Evolutionary conservation across 345 rosid species (phyloP).

Genomic region (Salix koriyanagi): DNA sequence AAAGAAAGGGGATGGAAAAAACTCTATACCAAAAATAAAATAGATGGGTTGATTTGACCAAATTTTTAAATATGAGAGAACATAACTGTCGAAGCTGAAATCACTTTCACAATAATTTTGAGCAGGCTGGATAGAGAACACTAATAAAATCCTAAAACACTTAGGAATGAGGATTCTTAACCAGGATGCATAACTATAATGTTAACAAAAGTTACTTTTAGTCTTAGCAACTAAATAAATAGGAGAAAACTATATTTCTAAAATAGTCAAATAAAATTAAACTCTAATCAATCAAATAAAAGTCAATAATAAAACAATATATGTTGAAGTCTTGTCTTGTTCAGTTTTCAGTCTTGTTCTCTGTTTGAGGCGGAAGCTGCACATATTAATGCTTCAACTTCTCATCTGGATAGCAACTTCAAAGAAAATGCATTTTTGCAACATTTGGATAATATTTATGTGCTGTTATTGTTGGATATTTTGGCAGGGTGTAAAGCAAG

Average conservation of each 20-base stretch:
- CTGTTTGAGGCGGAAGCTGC: neutral
- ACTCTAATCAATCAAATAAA: neutral
- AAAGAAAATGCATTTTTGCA: neutral
- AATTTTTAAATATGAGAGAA: neutral
- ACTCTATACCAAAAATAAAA: neutral
- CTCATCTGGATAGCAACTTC: neutral
- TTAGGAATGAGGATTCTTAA: neutral
- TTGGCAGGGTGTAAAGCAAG: slow-evolving; percentile 79
- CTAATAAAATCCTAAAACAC: neutral
- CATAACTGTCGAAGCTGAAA: neutral
- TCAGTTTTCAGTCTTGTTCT: neutral
- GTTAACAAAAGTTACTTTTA: neutral
- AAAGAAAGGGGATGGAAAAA: neutral
- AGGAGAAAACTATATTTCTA: neutral
- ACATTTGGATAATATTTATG: neutral
- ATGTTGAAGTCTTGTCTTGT: neutral
- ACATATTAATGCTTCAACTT: neutral
- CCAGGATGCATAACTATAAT: neutral
- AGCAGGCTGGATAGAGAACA: neutral
- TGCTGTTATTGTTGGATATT: neutral
- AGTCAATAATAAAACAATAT: neutral
- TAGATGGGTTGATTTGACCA: neutral
- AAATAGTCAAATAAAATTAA: neutral
- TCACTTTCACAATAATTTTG: neutral
- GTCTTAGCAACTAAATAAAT: neutral